Evolutionary conservation across 2,329 filamentous ascomycete genomes (phyloP).

Genomic region (Lachnellula subtilissima): DNA sequence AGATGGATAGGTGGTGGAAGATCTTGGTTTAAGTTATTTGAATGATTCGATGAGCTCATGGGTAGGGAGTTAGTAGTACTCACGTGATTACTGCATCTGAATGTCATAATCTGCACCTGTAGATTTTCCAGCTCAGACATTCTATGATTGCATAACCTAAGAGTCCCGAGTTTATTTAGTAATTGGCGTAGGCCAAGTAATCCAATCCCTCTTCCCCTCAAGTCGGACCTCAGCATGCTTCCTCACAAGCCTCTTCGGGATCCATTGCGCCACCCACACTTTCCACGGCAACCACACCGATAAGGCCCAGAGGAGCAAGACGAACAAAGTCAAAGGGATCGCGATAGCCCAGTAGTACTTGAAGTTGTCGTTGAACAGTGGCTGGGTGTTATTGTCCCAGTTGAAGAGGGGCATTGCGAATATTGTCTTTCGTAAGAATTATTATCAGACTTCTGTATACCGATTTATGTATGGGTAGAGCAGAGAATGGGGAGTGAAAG

Average conservation of each 20-base stretch:
- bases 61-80: no score
- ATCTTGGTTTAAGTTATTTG: no score
- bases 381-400: not conserved
- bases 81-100: no score
- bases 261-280: not conserved
- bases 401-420: constrained; percentile 6
- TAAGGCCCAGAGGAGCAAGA: not conserved
- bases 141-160: no score
- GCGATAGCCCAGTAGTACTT: constrained; percentile 7
- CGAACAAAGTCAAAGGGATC: not conserved
- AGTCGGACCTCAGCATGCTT: not conserved
- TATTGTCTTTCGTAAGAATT: not conserved
- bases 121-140: no score
- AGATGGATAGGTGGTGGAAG: no score
- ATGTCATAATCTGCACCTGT: no score
- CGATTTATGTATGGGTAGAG: not conserved
- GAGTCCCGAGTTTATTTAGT: no score
- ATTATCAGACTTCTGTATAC: not conserved
- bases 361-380: not conserved
- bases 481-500: not conserved
- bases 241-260: not conserved
- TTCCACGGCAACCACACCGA: constrained; percentile 2
- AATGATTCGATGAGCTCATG: no score
- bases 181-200: not conserved
- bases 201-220: not conserved